phyloP scores from a whole-genome alignment of 108 stramenopile genomes.

The Cyclostephanos invisitatus region DNA sequence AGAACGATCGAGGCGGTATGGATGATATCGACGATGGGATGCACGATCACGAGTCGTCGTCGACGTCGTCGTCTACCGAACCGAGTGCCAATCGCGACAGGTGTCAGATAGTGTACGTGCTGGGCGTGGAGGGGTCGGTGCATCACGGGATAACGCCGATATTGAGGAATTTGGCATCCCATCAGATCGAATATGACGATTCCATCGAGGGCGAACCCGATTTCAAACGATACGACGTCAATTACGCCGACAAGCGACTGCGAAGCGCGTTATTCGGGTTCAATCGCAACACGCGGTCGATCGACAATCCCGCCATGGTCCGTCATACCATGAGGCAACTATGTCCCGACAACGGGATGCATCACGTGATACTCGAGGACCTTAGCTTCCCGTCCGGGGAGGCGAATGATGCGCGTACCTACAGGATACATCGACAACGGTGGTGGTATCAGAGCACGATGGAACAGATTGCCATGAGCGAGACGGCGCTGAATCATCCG shows the following conservation, averaged over 20 bases:
- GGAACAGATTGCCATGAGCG: conserved; percentile 22
- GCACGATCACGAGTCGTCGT: too few relatives aligned
- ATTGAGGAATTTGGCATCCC: conserved; percentile 8
- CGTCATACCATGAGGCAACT: conserved; percentile 8
- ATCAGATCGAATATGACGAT: not conserved
- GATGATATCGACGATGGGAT: too few relatives aligned
- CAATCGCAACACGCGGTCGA: conserved; percentile 4
- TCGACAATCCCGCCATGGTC: conserved; percentile 21
- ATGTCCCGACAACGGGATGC: conserved; percentile 16
- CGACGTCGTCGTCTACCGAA: too few relatives aligned
- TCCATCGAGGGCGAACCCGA: not conserved
- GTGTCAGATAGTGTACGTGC: conserved; percentile 33
- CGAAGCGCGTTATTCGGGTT: conserved; percentile 20
- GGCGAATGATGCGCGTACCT: conserved; percentile 26
- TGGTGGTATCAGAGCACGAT: conserved; percentile 23
- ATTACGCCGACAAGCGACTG: conserved; percentile 6
- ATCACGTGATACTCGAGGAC: conserved; percentile 31
- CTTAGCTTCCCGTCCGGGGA: conserved; percentile 23
- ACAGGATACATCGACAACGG: conserved; percentile 16
- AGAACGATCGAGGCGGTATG: too few relatives aligned
- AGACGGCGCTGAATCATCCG: conserved; percentile 31
- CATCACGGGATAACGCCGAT: conserved; percentile 36
- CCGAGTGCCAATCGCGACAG: not conserved
- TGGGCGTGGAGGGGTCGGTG: conserved; percentile 33
- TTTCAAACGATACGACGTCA: conserved; percentile 8